These are phyloP conservation scores for Eustoma russellianum DNA, from an alignment of 257 asterid species.

Conservation along the genomic window DNA sequence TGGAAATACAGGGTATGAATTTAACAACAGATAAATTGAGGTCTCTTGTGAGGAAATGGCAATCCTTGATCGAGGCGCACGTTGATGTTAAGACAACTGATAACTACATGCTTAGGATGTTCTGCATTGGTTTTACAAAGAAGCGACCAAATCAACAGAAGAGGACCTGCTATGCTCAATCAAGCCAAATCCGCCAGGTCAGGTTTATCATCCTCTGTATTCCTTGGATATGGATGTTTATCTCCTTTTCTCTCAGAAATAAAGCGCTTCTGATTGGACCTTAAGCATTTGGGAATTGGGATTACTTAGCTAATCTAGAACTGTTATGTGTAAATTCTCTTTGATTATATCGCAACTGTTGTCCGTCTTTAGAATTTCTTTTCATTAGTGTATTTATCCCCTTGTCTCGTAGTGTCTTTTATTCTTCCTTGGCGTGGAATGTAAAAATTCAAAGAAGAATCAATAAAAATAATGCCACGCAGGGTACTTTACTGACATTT, in stretches of 20 bases:
- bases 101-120: constrained; percentile 50
- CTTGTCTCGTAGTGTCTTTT: no score
- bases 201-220: not conserved
- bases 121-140: constrained; percentile 83
- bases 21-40: constrained; percentile 73
- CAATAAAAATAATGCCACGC: no score
- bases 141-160: constrained; percentile 79
- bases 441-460: no score
- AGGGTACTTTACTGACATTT: not conserved
- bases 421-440: no score
- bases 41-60: constrained; percentile 73
- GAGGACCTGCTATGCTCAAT: constrained; percentile 81
- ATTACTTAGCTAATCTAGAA: no score
- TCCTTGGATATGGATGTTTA: not conserved
- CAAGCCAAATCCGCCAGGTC: constrained; percentile 83
- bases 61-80: constrained; percentile 70
- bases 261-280: no score
- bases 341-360: no score
- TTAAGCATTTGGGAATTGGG: no score
- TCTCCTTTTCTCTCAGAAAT: no score
- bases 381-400: no score
- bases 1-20: constrained; percentile 55
- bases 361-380: no score
- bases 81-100: constrained; percentile 88
- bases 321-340: no score